Evolutionary conservation across 352 stramenopile genomes (phyloP), one percentile per base, ranked within the genome.

Genomic region (Globisporangium parvum): DNA sequence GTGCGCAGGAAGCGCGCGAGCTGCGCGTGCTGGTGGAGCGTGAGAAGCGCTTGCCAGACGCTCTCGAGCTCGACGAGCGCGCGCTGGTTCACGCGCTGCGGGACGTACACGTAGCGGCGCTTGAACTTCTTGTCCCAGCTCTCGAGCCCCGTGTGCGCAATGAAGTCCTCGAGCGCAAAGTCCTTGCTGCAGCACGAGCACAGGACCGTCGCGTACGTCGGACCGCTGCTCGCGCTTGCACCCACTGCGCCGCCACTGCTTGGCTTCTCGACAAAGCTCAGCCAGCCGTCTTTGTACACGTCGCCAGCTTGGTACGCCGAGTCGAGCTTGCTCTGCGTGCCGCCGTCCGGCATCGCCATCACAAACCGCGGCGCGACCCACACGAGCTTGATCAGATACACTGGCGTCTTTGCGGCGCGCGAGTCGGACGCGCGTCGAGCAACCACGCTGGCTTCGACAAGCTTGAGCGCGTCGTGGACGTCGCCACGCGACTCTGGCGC

Each of bases 221-320:
- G 55, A 6, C 26, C 37, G 11, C 21, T 45, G 8, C 31, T 23
- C 18, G 17, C 35, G 12, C 18, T 23, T 8, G 33, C n/a, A 2
- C 26, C 31, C 11, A 33, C 15, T 17, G 35, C 47, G 24, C 35
- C 14, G 37, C 47, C 47, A 17, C n/a, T 8, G 46, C 10, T 31
- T 2, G 20, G 24, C 15, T 37, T 45, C 28, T 53, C 42, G 33
- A 53, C 51, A 31, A 23, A 37, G 42, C 45, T 18, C 45, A 63
- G 57, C 57, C 57, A 63, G 10, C 57, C 57, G 12, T 53, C 50
- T 31, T 63, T 63, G 50, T 51, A 39, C 33, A 46, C 50, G 33
- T 37, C 55, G 20, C 33, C 47, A 10, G 24, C 37, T 15, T 28
- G 55, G 17, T 21, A 52, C 24, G 28, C 50, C 48, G 37, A 18